Percentiles rank a stretch among this genome's conserved stretches.
Evolutionary conservation across 495 filamentous ascomycete genomes (phyloP).

Genomic region (Penicillium paradoxum): DNA sequence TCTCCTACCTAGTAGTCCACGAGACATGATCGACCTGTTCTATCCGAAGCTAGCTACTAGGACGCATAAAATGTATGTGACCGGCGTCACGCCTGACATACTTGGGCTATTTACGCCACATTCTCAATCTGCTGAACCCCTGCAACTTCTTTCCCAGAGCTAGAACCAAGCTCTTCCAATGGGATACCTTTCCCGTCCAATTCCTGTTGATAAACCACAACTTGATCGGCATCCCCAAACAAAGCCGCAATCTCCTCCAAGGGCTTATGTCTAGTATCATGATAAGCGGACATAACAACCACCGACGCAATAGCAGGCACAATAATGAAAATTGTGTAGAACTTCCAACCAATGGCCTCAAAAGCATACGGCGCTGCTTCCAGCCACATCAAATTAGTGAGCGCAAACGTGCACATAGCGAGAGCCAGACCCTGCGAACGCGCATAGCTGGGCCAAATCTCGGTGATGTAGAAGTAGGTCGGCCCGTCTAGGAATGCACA

Average conservation of each 20-base stretch:
- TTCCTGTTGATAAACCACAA: slow-evolving; percentile 48
- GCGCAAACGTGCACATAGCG: neutral
- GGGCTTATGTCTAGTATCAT: slow-evolving; percentile 1
- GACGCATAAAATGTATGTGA: too few species aligned
- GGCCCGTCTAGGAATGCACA: neutral
- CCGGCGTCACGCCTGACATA: too few species aligned
- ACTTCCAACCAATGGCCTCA: neutral
- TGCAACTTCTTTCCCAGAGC: neutral
- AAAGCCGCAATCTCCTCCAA: slow-evolving; percentile 7
- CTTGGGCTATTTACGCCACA: neutral
- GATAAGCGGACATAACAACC: neutral
- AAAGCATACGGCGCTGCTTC: neutral
- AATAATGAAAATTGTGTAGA: neutral
- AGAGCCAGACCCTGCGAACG: neutral
- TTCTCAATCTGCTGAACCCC: neutral
- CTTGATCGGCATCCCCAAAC: neutral
- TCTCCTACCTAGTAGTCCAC: too few species aligned
- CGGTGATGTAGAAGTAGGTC: slow-evolving; percentile 1
- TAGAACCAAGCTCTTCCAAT: slow-evolving; percentile 11
- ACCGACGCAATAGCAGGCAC: neutral
- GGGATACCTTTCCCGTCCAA: slow-evolving; percentile 54
- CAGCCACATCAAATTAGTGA: slow-evolving; percentile 1
- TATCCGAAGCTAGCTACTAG: too few species aligned
- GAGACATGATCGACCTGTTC: too few species aligned
- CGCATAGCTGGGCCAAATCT: slow-evolving; percentile 2